phyloP scores from a whole-genome alignment of 2,329 filamentous ascomycete genomes.

The Aureobasidium sp. region DNA sequence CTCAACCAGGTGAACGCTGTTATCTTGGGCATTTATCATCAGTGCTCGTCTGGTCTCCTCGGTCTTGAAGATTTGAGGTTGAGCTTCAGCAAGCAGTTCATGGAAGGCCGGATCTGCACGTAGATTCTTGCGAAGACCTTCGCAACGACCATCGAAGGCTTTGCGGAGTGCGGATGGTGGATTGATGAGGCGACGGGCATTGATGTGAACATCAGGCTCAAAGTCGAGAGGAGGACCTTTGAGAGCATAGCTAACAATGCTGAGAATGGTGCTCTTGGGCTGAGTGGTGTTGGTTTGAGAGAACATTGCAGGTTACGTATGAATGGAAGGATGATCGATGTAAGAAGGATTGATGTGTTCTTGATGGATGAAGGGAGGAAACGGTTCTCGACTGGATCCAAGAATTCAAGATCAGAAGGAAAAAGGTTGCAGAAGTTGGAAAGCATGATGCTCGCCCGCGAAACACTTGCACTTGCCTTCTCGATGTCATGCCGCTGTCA shows the following conservation, averaged over 20 bases:
- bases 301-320: background rate
- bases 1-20: background rate
- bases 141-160: constrained; percentile 5
- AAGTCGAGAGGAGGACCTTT: background rate
- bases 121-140: background rate
- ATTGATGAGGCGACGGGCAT: background rate
- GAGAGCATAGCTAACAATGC: background rate
- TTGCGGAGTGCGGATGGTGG: background rate
- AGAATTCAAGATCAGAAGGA: background rate
- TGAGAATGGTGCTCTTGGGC: background rate
- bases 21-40: background rate
- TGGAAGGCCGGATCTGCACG: constrained; percentile 4
- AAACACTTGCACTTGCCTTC: background rate
- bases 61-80: background rate
- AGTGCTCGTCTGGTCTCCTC: background rate
- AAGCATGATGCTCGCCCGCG: background rate
- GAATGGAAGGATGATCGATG: background rate
- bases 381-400: background rate
- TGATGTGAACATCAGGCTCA: background rate
- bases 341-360: background rate
- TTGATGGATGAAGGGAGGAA: background rate
- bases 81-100: background rate
- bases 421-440: background rate
- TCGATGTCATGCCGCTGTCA: background rate
- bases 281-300: background rate